Evolutionary conservation across 2,329 filamentous ascomycete genomes (phyloP).

Genomic region (Rhynchosporium secalis): DNA sequence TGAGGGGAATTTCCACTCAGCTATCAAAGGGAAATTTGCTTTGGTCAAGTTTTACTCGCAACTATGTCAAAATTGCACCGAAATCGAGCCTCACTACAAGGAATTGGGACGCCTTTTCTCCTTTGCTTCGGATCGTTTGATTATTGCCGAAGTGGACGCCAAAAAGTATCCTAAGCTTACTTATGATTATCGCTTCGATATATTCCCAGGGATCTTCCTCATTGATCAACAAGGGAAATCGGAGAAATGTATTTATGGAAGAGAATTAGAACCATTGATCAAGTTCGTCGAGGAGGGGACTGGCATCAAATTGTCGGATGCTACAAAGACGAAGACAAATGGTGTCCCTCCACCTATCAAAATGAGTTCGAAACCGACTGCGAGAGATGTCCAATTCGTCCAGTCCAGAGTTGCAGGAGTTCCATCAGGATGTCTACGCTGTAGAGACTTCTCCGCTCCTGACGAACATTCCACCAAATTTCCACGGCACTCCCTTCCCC

Average conservation of each 20-base stretch:
- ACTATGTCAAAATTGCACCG: constrained; percentile 97
- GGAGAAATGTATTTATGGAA: constrained; percentile 29
- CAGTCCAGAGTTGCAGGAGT: constrained; percentile 29
- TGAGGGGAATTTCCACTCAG: constrained; percentile 82
- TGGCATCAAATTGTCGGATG: constrained; percentile 30
- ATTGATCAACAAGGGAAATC: constrained; percentile 51
- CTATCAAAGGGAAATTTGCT: constrained; percentile 87
- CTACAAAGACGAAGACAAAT: constrained; percentile 16
- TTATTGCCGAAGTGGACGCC: constrained; percentile 92
- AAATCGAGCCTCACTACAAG: constrained; percentile 85
- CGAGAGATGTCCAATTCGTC: constrained; percentile 51
- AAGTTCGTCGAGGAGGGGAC: constrained; percentile 34
- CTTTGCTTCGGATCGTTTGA: constrained; percentile 66
- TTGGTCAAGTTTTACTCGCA: constrained; percentile 98
- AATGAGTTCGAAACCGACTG: constrained; percentile 37
- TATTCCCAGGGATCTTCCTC: constrained; percentile 95
- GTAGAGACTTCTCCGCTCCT: constrained; percentile 82
- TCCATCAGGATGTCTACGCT: constrained; percentile 66
- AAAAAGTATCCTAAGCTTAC: constrained; percentile 78
- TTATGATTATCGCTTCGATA: constrained; percentile 70
- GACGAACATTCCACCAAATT: constrained; percentile 78
- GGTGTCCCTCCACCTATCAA: constrained; percentile 37
- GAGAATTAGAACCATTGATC: constrained; percentile 28
- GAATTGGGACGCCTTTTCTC: constrained; percentile 76
- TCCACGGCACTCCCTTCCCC: constrained; percentile 69